These are phyloP conservation scores for Ceratobasidium sp. DNA, from an alignment of 1,284 basidiomycete genomes.

Conservation along the genomic window DNA sequence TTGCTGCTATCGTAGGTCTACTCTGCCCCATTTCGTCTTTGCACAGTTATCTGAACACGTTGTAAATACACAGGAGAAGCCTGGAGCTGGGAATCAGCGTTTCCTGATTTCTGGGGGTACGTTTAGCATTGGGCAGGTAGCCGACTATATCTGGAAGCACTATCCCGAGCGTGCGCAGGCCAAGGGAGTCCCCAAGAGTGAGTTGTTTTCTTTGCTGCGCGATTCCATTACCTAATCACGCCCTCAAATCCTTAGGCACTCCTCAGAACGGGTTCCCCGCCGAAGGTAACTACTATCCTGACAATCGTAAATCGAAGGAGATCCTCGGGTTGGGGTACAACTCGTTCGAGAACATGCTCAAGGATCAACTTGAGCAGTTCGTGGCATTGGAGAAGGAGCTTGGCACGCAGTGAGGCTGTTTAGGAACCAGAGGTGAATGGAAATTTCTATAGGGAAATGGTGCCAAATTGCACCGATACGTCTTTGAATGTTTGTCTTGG, in stretches of 20 bases:
- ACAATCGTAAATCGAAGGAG: constrained; percentile 45
- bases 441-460: too few relatives aligned
- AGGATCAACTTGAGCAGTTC: constrained; percentile 44
- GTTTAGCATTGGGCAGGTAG: constrained; percentile 41
- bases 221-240: not conserved
- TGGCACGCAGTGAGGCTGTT: not conserved
- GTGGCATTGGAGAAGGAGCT: constrained; percentile 42
- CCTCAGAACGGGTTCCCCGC: constrained; percentile 38
- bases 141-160: constrained; percentile 47
- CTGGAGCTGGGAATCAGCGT: constrained; percentile 38
- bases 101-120: constrained; percentile 44
- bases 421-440: too few relatives aligned
- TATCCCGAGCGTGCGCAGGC: constrained; percentile 46
- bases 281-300: constrained; percentile 27
- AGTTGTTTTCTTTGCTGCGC: not conserved
- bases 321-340: constrained; percentile 46
- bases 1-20: not conserved
- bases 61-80: constrained; percentile 25
- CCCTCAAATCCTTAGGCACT: not conserved
- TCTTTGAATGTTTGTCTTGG: too few relatives aligned
- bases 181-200: constrained; percentile 43
- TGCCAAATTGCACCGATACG: too few relatives aligned
- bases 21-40: not conserved
- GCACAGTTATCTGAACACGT: not conserved
- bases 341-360: constrained; percentile 41